Evolutionary conservation across 768 basidiomycete genomes (phyloP).

Genomic region (Tricholoma flavovirens): DNA sequence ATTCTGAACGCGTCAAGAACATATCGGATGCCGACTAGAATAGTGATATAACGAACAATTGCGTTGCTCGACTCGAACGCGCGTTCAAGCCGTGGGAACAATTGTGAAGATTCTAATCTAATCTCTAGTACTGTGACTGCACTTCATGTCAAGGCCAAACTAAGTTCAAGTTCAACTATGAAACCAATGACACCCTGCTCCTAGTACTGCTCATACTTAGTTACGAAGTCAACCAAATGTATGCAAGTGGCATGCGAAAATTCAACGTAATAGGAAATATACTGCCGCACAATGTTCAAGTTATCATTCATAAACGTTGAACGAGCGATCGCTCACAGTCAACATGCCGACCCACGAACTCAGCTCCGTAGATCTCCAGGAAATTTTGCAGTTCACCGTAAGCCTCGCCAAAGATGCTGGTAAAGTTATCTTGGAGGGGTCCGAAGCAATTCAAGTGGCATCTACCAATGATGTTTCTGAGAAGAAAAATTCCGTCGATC

Average conservation of each 20-base stretch:
- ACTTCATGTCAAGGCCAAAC: too few relatives aligned
- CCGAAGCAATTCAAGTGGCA: conserved; percentile 58
- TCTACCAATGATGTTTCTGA: conserved; percentile 52
- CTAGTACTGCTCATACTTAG: too few relatives aligned
- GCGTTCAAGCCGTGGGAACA: conserved; percentile 41
- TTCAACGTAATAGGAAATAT: too few relatives aligned
- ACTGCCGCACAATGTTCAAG: too few relatives aligned
- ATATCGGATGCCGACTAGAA: conserved; percentile 35
- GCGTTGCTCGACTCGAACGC: conserved; percentile 34
- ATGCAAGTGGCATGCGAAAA: too few relatives aligned
- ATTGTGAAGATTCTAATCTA: conserved; percentile 28
- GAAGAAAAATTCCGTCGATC: conserved; percentile 92
- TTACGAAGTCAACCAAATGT: too few relatives aligned
- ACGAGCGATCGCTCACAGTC: conserved; percentile 7
- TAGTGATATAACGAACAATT: conserved; percentile 17
- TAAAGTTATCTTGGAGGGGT: conserved; percentile 69
- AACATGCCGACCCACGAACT: conserved; percentile 32
- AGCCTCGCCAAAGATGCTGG: conserved; percentile 74
- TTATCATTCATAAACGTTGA: too few relatives aligned
- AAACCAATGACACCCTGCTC: too few relatives aligned
- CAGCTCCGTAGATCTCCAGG: conserved; percentile 46
- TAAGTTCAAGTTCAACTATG: too few relatives aligned
- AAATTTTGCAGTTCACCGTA: conserved; percentile 63
- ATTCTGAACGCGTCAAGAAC: conserved; percentile 96
- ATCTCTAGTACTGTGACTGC: too few relatives aligned